phyloP scores from a whole-genome alignment of 495 filamentous ascomycete species.

The Hypoxylon perforatum region DNA sequence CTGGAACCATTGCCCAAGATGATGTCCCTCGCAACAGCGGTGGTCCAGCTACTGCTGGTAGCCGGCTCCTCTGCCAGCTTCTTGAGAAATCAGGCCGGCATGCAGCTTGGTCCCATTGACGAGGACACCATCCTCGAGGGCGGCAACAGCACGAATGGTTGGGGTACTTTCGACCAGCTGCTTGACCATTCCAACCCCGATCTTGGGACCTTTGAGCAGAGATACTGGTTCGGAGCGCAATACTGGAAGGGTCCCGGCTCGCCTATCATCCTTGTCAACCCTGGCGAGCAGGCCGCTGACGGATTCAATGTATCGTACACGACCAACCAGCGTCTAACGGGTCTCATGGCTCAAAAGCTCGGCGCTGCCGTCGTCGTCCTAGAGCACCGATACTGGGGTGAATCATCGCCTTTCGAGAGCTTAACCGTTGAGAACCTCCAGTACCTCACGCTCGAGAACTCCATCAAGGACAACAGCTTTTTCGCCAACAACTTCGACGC shows the following conservation, averaged over 20 bases:
- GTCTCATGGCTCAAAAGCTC: slow-evolving; percentile 64
- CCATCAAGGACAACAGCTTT: slow-evolving; percentile 69
- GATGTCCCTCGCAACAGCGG: slow-evolving; percentile 36
- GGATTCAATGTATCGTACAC: slow-evolving; percentile 65
- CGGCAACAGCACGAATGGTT: slow-evolving; percentile 32
- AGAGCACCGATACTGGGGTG: slow-evolving; percentile 71
- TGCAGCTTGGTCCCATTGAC: slow-evolving; percentile 46
- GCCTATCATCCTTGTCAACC: slow-evolving; percentile 68
- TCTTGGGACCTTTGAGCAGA: slow-evolving; percentile 68
- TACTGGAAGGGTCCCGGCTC: slow-evolving; percentile 66
- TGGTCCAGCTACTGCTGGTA: slow-evolving; percentile 45
- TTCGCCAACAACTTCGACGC: slow-evolving; percentile 69
- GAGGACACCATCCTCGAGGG: slow-evolving; percentile 23
- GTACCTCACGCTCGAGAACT: slow-evolving; percentile 71
- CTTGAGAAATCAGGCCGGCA: slow-evolving; percentile 36
- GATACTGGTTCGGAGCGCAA: slow-evolving; percentile 65
- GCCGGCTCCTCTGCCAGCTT: slow-evolving; percentile 42
- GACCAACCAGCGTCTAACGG: slow-evolving; percentile 63
- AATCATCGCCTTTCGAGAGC: slow-evolving; percentile 67
- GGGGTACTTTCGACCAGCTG: slow-evolving; percentile 62
- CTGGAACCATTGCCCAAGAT: slow-evolving; percentile 39
- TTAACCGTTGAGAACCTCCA: slow-evolving; percentile 68
- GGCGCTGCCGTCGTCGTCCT: slow-evolving; percentile 67
- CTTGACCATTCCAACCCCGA: slow-evolving; percentile 66
- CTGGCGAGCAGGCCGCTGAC: slow-evolving; percentile 66